Conservation (phyloP, 78 protist genomes). For the Dictyostelium capitatum region DNA sequence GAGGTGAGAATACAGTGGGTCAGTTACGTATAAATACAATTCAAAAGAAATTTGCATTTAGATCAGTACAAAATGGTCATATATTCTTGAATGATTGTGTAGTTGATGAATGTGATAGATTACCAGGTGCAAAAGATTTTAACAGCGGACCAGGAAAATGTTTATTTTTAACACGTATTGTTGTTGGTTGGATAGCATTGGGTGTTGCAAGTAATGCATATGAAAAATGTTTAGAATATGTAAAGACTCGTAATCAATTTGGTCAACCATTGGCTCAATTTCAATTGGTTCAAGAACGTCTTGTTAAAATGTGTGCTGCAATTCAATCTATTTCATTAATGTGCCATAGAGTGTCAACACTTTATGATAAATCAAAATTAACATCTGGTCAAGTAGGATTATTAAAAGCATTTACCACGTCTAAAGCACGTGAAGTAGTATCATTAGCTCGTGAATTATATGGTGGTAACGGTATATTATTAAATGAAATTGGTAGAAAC, state of each 20-base stretch:
- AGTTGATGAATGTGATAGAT: conserved; percentile 12
- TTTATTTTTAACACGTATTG: conserved; percentile 50
- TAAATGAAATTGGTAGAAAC: conserved; percentile 70
- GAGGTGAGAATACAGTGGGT: neutral
- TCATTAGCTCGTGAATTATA: conserved; percentile 92
- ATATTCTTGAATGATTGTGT: conserved; percentile 56
- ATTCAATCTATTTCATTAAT: conserved; percentile 56
- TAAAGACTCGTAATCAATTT: conserved; percentile 92
- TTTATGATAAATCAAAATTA: conserved; percentile 37
- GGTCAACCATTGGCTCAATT: conserved; percentile 93
- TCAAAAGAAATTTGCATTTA: conserved; percentile 47
- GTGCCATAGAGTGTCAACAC: conserved; percentile 46
- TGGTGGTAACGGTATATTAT: conserved; percentile 96
- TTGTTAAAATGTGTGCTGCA: conserved; percentile 40
- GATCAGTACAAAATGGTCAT: conserved; percentile 79
- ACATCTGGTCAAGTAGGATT: conserved; percentile 66
- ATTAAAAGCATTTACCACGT: conserved; percentile 31
- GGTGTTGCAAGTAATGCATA: conserved; percentile 95
- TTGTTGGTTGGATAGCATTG: conserved; percentile 93
- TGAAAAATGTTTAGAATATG: conserved; percentile 87
- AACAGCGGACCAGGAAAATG: conserved; percentile 61
- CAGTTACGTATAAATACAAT: conserved; percentile 27
- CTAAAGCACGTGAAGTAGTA: conserved; percentile 35
- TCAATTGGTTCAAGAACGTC: conserved; percentile 92
- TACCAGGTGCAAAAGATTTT: conserved; percentile 56